Percentiles rank a stretch among this genome's conserved stretches.
These are phyloP conservation scores for Rhipidocladum racemiflorum DNA, from an alignment of 176 grass and related monocot species.

Conservation along the genomic window DNA sequence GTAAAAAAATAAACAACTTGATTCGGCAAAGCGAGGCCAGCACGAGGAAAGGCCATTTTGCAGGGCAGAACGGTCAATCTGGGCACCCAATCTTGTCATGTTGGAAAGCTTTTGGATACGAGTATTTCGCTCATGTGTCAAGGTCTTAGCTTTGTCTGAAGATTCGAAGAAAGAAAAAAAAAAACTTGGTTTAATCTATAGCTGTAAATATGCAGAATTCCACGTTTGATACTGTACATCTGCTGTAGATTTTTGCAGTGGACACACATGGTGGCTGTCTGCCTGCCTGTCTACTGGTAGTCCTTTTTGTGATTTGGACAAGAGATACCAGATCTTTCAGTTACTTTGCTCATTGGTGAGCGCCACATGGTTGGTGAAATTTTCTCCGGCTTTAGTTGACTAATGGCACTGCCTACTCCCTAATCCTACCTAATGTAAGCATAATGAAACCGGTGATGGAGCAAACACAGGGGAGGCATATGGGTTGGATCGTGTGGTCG, in stretches of 20 bases:
- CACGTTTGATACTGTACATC: slow-evolving; percentile 6
- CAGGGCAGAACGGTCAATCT: background rate
- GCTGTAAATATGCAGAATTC: slow-evolving; percentile 17
- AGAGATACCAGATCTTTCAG: background rate
- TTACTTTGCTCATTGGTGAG: background rate
- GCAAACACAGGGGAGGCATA: background rate
- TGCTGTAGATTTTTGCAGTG: background rate
- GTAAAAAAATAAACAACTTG: background rate
- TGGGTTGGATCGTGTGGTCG: background rate
- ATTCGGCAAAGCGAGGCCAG: background rate
- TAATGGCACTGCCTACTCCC: background rate
- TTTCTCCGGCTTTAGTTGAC: background rate
- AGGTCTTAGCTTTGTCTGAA: slow-evolving; percentile 32
- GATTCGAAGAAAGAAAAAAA: background rate
- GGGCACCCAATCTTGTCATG: slow-evolving; percentile 20
- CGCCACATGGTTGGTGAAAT: background rate
- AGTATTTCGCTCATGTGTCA: background rate
- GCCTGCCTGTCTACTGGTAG: background rate
- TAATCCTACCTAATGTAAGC: slow-evolving; percentile 6
- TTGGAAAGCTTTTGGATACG: slow-evolving; percentile 27
- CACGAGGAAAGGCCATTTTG: background rate
- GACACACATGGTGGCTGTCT: background rate
- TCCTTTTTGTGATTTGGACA: background rate
- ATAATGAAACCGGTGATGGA: background rate
- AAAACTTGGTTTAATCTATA: background rate